A percentile compares a stretch with the other conserved stretches of the same genome.
phyloP scores from a whole-genome alignment of 2,329 filamentous ascomycete species.

The Xylaria polymorpha region DNA sequence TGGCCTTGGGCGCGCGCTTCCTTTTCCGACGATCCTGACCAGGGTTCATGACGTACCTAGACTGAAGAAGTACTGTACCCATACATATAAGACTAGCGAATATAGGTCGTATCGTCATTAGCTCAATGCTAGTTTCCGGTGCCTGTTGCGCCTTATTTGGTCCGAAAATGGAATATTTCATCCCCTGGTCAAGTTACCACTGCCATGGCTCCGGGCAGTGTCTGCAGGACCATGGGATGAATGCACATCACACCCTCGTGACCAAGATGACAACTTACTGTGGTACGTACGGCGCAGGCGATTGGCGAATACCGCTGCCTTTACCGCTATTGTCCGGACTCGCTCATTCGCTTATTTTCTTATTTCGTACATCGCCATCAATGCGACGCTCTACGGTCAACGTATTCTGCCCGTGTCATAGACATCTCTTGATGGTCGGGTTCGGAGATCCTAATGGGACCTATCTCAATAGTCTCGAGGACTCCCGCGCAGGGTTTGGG shows the following conservation, averaged over 20 bases:
- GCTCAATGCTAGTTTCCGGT: constrained; percentile 6
- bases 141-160: constrained; percentile 19
- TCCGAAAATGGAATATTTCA: constrained; percentile 27
- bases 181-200: constrained; percentile 27
- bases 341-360: constrained; percentile 19
- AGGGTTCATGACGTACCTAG: constrained; percentile 32
- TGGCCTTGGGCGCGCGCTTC: constrained; percentile 1
- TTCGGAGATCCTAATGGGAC: constrained; percentile 10
- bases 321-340: not conserved
- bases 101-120: not conserved
- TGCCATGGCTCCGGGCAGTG: constrained; percentile 38
- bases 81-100: constrained; percentile 9
- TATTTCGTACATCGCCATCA: constrained; percentile 21
- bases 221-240: constrained; percentile 26
- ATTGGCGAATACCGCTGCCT: constrained; percentile 13
- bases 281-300: constrained; percentile 20
- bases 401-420: constrained; percentile 14
- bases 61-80: constrained; percentile 18
- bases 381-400: constrained; percentile 18
- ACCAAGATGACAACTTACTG: constrained; percentile 24
- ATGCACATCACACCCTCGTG: constrained; percentile 28
- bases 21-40: constrained; percentile 26
- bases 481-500: not conserved
- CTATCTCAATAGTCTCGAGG: constrained; percentile 10
- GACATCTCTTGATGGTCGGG: not conserved